Base-by-base conservation (phyloP, 208 protist genomes). In the Trichomonas gallinae region DNA sequence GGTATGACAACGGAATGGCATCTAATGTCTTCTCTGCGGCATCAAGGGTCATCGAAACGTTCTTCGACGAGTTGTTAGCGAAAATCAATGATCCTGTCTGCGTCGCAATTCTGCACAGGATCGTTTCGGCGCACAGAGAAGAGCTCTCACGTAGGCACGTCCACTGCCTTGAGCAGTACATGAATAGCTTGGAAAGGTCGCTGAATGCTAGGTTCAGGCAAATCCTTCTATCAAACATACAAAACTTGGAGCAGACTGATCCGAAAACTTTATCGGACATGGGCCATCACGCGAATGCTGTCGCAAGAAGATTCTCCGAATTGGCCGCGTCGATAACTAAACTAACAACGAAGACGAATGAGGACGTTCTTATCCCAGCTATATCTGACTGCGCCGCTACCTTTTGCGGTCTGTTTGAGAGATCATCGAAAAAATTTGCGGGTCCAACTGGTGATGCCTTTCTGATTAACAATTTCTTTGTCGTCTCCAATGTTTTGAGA, bases 381-480 rank as follows among this genome's bases (percentile, higher is more conserved):
- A 23, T 93, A 8, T 23, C 45, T 40, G 36, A 34, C 10, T 38
- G 26, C 2, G 17, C 44, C 11, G 87, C 87, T 48, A 6, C 87
- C 2, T 42, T 93, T 51, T 48, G 42, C 31, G 44, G 36, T 17
- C 31, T 93, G 17, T 42, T 93, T 38, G 87, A 93, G 46, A 48
- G 87, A 36, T 8, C 87, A n/a, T 48, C 87, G 17, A 34, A 44
- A 10, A 44, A 51, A 93, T 51, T 93, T 34, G n/a, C 42, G 38
- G 0, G 0, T 34, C 13, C 9, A n/a, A 44, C 45, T 58, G 8
- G 42, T 34, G 11, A 42, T 6, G 87, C 31, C 10, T 23, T 93
- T 93, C 51, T 93, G 46, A 93, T 93, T 93, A 93, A 93, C 17
- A 93, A 93, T 51, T 93, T 48, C 46, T 51, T 48, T 36, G 42